These are phyloP conservation scores for Talaromyces sp. DNA, from an alignment of 2,329 filamentous ascomycete species.

Conservation along the genomic window DNA sequence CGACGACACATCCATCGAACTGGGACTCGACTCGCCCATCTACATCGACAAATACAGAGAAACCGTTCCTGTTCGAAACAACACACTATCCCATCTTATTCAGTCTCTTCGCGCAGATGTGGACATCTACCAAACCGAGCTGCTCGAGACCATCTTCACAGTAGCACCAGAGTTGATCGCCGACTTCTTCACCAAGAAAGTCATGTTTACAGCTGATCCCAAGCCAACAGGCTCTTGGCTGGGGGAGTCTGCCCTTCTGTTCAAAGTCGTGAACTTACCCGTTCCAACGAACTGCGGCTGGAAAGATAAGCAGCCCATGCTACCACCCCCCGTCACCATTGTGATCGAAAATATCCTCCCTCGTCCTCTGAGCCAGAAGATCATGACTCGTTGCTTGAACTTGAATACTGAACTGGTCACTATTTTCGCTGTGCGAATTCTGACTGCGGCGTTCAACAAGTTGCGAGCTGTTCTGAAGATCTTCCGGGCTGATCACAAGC, in stretches of 20 bases:
- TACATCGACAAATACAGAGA: constrained; percentile 70
- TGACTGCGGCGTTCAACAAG: constrained; percentile 80
- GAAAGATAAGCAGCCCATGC: constrained; percentile 60
- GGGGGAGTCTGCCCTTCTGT: constrained; percentile 86
- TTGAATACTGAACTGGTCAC: constrained; percentile 77
- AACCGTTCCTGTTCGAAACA: constrained; percentile 75
- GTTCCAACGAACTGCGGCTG: constrained; percentile 74
- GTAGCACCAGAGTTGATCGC: constrained; percentile 83
- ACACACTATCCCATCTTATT: constrained; percentile 75
- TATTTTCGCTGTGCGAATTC: constrained; percentile 79
- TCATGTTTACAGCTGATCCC: constrained; percentile 82
- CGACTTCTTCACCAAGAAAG: constrained; percentile 81
- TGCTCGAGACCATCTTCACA: constrained; percentile 77
- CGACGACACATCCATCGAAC: constrained; percentile 57
- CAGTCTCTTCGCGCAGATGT: constrained; percentile 81
- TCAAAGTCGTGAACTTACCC: constrained; percentile 74
- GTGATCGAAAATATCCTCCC: constrained; percentile 87
- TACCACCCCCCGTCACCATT: constrained; percentile 77
- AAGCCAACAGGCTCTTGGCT: constrained; percentile 95
- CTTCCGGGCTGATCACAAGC: constrained; percentile 55
- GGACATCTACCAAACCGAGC: constrained; percentile 76
- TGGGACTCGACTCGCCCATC: constrained; percentile 69
- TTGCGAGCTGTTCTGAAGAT: constrained; percentile 65
- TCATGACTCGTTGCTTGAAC: constrained; percentile 76
- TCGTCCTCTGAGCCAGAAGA: constrained; percentile 76